Conservation (phyloP, 2,329 filamentous ascomycete genomes). For the Cladosporium austrohemisphaericum region DNA sequence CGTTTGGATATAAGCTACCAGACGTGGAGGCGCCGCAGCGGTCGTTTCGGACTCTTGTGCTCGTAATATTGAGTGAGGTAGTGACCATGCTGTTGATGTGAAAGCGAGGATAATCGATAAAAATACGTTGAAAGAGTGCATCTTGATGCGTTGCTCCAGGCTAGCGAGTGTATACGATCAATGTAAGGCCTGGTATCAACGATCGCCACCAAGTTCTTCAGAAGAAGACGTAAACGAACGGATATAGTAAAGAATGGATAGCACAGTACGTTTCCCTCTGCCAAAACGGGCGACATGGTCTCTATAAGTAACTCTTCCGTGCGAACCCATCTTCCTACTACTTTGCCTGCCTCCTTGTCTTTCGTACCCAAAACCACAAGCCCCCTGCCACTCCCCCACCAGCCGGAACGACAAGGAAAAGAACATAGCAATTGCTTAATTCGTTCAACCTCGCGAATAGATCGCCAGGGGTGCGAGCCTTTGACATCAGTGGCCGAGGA, state of each 20-base stretch:
- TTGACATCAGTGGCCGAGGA: too few species aligned
- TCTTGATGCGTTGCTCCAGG: not conserved
- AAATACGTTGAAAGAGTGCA: not conserved
- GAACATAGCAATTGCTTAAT: not conserved
- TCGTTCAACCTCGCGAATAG: too few species aligned
- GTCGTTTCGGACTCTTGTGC: not conserved
- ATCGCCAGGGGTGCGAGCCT: too few species aligned
- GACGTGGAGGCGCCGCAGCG: conserved; percentile 13
- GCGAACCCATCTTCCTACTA: not conserved
- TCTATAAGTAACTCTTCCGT: not conserved
- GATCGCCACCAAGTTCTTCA: not conserved
- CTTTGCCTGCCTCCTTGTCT: conserved; percentile 11
- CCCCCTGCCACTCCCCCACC: not conserved
- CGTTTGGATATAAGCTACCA: conserved; percentile 29
- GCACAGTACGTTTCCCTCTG: too few species aligned
- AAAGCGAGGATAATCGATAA: not conserved
- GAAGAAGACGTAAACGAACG: not conserved
- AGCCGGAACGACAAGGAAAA: not conserved
- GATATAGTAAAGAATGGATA: not conserved
- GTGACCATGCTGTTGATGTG: conserved; percentile 4
- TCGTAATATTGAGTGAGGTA: not conserved
- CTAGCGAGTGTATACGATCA: not conserved
- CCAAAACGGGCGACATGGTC: too few species aligned
- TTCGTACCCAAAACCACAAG: not conserved
- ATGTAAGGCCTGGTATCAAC: not conserved